Conservation (phyloP, 2,329 filamentous ascomycete genomes). For the Paradendryphiella salina region DNA sequence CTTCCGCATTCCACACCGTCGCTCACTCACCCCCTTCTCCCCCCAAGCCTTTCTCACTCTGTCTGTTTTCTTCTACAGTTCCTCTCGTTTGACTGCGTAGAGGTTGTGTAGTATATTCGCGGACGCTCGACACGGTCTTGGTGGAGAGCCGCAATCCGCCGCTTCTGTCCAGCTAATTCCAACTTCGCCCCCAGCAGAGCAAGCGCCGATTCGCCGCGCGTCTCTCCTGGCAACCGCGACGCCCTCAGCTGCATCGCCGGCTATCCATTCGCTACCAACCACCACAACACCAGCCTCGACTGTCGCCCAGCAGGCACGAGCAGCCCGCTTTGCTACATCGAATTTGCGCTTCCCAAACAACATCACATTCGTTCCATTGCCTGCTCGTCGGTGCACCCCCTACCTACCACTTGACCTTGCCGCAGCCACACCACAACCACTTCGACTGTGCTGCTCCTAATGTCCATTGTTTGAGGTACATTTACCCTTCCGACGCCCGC, state of each 20-base stretch:
- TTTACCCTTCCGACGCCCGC: slow-evolving; percentile 27
- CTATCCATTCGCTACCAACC: slow-evolving; percentile 37
- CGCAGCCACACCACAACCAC: slow-evolving; percentile 26
- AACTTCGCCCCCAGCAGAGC: slow-evolving; percentile 15
- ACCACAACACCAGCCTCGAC: slow-evolving; percentile 18
- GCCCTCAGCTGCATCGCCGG: slow-evolving; percentile 26
- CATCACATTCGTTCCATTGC: slow-evolving; percentile 33
- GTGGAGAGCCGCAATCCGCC: slow-evolving; percentile 27
- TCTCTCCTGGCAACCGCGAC: slow-evolving; percentile 39
- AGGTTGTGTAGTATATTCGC: slow-evolving; percentile 18
- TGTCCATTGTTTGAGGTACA: slow-evolving; percentile 50
- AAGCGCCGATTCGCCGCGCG: slow-evolving; percentile 41
- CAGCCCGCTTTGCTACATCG: slow-evolving; percentile 16
- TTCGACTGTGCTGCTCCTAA: slow-evolving; percentile 38
- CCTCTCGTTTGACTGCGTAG: slow-evolving; percentile 39
- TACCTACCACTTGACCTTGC: slow-evolving; percentile 11
- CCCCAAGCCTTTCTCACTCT: slow-evolving; percentile 29
- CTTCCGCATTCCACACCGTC: slow-evolving; percentile 37
- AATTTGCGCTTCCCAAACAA: slow-evolving; percentile 19
- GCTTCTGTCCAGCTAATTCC: slow-evolving; percentile 1
- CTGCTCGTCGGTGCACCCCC: slow-evolving; percentile 18
- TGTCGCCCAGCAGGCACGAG: slow-evolving; percentile 26
- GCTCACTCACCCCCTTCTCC: slow-evolving; percentile 26
- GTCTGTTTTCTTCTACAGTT: slow-evolving; percentile 27
- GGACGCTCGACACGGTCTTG: slow-evolving; percentile 25